These are phyloP conservation scores for Hypericum androsaemum DNA, from an alignment of 345 rosid genomes.

Conservation along the genomic window DNA sequence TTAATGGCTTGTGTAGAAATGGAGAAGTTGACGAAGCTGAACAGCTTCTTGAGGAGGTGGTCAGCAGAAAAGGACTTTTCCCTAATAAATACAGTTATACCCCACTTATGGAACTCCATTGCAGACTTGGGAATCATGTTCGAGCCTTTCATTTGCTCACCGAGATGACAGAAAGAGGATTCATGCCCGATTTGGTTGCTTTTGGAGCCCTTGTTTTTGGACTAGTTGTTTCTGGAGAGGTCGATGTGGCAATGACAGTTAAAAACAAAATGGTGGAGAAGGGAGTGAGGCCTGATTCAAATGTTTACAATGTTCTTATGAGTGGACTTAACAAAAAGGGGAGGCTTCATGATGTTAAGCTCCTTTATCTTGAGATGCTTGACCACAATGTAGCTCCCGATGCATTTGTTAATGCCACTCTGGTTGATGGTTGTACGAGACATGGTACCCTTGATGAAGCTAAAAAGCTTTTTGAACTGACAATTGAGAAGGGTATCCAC, in stretches of 20 bases:
- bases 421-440: constrained; percentile 69
- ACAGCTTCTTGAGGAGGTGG: constrained; percentile 48
- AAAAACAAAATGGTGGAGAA: constrained; percentile 45
- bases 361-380: constrained; percentile 65
- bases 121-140: constrained; percentile 35
- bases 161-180: constrained; percentile 65
- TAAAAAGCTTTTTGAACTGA: constrained; percentile 37
- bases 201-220: constrained; percentile 74
- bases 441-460: constrained; percentile 56
- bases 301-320: constrained; percentile 71
- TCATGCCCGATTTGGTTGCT: constrained; percentile 58
- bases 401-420: constrained; percentile 53
- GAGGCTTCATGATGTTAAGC: constrained; percentile 51
- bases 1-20: constrained; percentile 45
- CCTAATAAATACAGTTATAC: constrained; percentile 45
- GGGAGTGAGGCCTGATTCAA: constrained; percentile 66
- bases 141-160: constrained; percentile 46
- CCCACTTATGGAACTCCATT: constrained; percentile 48
- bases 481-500: constrained; percentile 45
- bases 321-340: constrained; percentile 74
- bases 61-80: constrained; percentile 32
- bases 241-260: constrained; percentile 53
- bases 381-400: constrained; percentile 55
- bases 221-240: constrained; percentile 50
- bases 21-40: constrained; percentile 45